Evolutionary conservation across 2,329 filamentous ascomycete genomes (phyloP).

Genomic region (Alternaria arbusti): DNA sequence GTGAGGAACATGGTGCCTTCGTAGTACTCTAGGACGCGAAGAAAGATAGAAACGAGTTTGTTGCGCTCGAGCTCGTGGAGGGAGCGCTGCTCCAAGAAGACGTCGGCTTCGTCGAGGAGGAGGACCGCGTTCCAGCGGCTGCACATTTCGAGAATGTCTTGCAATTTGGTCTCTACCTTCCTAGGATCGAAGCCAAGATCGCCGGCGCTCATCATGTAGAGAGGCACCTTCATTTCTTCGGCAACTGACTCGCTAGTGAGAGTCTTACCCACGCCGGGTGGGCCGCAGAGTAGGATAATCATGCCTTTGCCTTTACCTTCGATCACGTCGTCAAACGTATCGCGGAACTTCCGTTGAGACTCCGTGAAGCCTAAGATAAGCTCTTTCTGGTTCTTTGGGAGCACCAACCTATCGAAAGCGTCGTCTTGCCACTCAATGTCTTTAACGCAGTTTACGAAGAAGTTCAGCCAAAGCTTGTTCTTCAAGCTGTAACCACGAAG

Average conservation of each 20-base stretch:
- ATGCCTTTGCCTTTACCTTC: slow-evolving; percentile 49
- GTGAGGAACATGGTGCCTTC: slow-evolving; percentile 46
- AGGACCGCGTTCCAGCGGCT: slow-evolving; percentile 65
- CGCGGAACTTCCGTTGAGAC: slow-evolving; percentile 63
- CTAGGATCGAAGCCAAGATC: slow-evolving; percentile 67
- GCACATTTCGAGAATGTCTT: slow-evolving; percentile 82
- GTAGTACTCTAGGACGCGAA: slow-evolving; percentile 44
- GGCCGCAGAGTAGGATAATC: slow-evolving; percentile 34
- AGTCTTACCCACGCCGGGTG: slow-evolving; percentile 36
- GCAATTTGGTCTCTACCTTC: slow-evolving; percentile 72
- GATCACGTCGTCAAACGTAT: slow-evolving; percentile 53
- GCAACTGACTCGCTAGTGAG: slow-evolving; percentile 31
- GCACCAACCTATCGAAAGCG: slow-evolving; percentile 53
- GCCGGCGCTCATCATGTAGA: slow-evolving; percentile 79
- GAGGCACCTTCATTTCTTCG: slow-evolving; percentile 26
- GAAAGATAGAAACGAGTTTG: slow-evolving; percentile 49
- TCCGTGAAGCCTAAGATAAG: slow-evolving; percentile 69
- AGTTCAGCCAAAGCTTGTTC: slow-evolving; percentile 36
- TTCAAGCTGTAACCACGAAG: slow-evolving; percentile 41
- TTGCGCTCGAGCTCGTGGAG: slow-evolving; percentile 44
- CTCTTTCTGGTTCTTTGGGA: slow-evolving; percentile 31
- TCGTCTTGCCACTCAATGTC: slow-evolving; percentile 54
- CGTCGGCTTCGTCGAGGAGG: slow-evolving; percentile 76
- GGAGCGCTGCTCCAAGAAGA: slow-evolving; percentile 58
- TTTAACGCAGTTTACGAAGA: slow-evolving; percentile 49